Conservation (phyloP, 164 flowering plant species). For the Chimonanthus salicifolius region DNA sequence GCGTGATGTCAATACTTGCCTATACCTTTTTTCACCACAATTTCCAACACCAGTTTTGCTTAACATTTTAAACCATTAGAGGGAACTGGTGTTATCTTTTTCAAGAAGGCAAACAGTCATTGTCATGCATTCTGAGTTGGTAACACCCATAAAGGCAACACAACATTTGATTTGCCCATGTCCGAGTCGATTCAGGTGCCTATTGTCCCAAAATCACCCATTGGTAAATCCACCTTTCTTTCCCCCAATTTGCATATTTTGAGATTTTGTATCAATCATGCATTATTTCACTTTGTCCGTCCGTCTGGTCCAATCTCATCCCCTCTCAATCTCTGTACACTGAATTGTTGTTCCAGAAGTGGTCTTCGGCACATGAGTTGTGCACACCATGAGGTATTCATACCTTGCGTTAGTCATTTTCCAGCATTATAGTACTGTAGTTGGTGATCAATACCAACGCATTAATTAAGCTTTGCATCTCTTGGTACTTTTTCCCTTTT, state of each 20-base stretch:
- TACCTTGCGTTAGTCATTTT: background rate
- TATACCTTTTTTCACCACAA: background rate
- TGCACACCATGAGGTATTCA: background rate
- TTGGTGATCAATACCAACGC: background rate
- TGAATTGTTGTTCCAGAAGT: conserved; percentile 3
- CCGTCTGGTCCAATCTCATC: background rate
- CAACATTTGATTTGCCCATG: background rate
- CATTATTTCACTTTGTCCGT: conserved; percentile 10
- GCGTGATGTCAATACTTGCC: background rate
- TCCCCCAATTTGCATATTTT: background rate
- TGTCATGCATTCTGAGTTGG: conserved; percentile 1
- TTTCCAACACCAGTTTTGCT: background rate
- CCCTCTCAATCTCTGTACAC: conserved; percentile 8
- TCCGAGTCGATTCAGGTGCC: conserved; percentile 9
- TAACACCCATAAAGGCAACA: conserved; percentile 3
- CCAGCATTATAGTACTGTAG: conserved; percentile 1
- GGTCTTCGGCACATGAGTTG: conserved; percentile 2
- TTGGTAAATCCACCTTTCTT: conserved; percentile 1
- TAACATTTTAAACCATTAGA: background rate
- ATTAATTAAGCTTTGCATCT: conserved; percentile 1
- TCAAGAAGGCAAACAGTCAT: background rate
- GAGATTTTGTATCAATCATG: conserved; percentile 7
- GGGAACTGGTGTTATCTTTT: background rate
- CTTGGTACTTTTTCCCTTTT: background rate
- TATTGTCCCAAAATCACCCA: conserved; percentile 1